Conservation (phyloP, 192 early-diverging fungal species). For the Linnemannia zychae region DNA sequence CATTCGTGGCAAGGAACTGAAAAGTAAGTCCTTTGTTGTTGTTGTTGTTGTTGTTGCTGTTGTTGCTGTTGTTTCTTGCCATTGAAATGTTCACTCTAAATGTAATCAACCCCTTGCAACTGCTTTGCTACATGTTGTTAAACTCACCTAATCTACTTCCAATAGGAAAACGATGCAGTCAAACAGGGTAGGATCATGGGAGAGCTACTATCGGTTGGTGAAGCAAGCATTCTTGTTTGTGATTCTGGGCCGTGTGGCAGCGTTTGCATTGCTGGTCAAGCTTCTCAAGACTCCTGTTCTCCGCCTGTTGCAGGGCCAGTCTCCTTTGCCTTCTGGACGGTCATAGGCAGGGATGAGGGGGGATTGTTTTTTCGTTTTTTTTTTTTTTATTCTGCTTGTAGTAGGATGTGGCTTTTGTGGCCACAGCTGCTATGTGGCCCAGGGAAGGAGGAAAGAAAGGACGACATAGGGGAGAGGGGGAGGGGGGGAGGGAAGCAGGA, state of each 20-base stretch:
- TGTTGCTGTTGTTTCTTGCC: not conserved
- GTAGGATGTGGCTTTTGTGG: not conserved
- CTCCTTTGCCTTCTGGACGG: not conserved
- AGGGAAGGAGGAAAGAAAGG: no score
- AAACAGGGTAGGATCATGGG: slow-evolving; percentile 55
- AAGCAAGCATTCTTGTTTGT: slow-evolving; percentile 54
- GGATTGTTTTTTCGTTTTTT: not conserved
- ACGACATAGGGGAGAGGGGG: no score
- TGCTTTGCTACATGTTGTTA: no score
- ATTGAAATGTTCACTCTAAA: not conserved
- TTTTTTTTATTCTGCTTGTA: not conserved
- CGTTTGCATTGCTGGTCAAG: slow-evolving; percentile 44
- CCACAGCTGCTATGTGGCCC: no score
- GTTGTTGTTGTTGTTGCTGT: not conserved
- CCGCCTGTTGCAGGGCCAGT: slow-evolving; percentile 12
- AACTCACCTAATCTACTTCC: no score
- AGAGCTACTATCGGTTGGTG: slow-evolving; percentile 50
- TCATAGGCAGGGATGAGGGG: not conserved
- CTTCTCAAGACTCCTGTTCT: slow-evolving; percentile 31
- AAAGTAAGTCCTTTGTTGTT: slow-evolving; percentile 30
- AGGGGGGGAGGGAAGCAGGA: not conserved
- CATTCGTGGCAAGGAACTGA: slow-evolving; percentile 56
- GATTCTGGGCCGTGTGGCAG: slow-evolving; percentile 42
- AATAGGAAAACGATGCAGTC: slow-evolving; percentile 35
- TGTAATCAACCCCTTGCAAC: no score